phyloP scores from a whole-genome alignment of 495 filamentous ascomycete genomes.

The Penicillium canescens region DNA sequence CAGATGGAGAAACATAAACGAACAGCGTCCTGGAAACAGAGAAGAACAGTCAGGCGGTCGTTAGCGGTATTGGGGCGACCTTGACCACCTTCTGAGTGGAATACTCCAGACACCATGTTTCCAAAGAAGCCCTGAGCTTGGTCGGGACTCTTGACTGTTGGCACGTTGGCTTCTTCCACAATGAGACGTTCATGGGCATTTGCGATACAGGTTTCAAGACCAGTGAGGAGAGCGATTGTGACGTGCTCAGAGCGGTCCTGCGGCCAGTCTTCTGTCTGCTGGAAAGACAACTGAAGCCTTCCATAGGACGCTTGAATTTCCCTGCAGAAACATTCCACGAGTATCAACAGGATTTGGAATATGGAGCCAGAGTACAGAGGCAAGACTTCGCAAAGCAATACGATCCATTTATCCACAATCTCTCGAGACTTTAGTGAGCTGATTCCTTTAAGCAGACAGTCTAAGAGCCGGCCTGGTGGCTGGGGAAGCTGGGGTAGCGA shows the following conservation, averaged over 20 bases:
- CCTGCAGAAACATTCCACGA: conserved; percentile 84
- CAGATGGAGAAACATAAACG: conserved; percentile 90
- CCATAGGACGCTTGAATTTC: conserved; percentile 72
- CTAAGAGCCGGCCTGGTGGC: conserved; percentile 75
- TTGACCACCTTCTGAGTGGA: conserved; percentile 75
- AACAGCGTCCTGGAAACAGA: conserved; percentile 97
- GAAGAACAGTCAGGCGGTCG: conserved; percentile 84
- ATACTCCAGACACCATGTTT: conserved; percentile 94
- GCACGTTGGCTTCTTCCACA: conserved; percentile 67
- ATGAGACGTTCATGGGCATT: conserved; percentile 82
- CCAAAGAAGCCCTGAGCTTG: conserved; percentile 91
- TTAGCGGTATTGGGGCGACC: conserved; percentile 80
- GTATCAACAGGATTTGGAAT: conserved; percentile 84
- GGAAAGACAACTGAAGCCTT: conserved; percentile 52
- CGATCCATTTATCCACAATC: conserved; percentile 87
- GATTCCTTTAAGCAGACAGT: conserved; percentile 81
- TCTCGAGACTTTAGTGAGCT: conserved; percentile 70
- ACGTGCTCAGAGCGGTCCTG: conserved; percentile 46
- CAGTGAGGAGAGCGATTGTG: conserved; percentile 76
- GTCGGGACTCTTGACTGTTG: conserved; percentile 73
- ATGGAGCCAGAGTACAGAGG: conserved; percentile 79
- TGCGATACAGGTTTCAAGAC: conserved; percentile 86
- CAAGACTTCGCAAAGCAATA: conserved; percentile 80
- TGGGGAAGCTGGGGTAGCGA: conserved; percentile 34
- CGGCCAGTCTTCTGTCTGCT: conserved; percentile 44